These are phyloP conservation scores for Hypoxylon sp. DNA, from an alignment of 2,329 filamentous ascomycete species.

Conservation along the genomic window DNA sequence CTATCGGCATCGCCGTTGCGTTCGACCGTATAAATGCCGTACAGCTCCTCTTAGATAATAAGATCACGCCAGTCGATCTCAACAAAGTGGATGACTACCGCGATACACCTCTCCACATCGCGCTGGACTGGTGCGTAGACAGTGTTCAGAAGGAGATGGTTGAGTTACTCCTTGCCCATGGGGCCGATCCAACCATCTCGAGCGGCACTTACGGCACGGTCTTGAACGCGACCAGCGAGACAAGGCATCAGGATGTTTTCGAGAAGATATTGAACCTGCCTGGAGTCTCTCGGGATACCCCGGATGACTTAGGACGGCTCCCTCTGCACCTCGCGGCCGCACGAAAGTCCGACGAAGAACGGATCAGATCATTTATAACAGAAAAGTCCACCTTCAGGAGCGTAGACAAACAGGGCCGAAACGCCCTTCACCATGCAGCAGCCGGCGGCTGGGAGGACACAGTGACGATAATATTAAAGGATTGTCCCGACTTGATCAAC, in stretches of 20 bases:
- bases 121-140: not conserved
- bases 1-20: conserved; percentile 14
- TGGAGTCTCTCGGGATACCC: conserved; percentile 16
- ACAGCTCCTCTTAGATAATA: conserved; percentile 15
- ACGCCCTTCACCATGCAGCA: conserved; percentile 20
- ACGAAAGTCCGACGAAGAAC: not conserved
- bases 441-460: not conserved
- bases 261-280: conserved; percentile 11
- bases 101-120: conserved; percentile 25
- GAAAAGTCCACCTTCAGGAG: conserved; percentile 21
- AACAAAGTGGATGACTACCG: conserved; percentile 29
- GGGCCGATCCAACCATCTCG: conserved; percentile 23
- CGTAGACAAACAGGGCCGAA: conserved; percentile 29
- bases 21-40: conserved; percentile 15
- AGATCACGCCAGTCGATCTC: conserved; percentile 16
- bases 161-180: conserved; percentile 10
- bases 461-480: conserved; percentile 10
- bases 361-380: conserved; percentile 9
- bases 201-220: conserved; percentile 23
- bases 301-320: conserved; percentile 21
- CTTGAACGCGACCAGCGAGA: conserved; percentile 17
- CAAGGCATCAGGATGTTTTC: conserved; percentile 2
- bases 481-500: conserved; percentile 23
- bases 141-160: conserved; percentile 5
- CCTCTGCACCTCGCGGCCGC: conserved; percentile 20